Evolutionary conservation across 768 basidiomycete species (phyloP), one percentile per base, ranked within the genome.

Genomic region (Termitomyces sp.): DNA sequence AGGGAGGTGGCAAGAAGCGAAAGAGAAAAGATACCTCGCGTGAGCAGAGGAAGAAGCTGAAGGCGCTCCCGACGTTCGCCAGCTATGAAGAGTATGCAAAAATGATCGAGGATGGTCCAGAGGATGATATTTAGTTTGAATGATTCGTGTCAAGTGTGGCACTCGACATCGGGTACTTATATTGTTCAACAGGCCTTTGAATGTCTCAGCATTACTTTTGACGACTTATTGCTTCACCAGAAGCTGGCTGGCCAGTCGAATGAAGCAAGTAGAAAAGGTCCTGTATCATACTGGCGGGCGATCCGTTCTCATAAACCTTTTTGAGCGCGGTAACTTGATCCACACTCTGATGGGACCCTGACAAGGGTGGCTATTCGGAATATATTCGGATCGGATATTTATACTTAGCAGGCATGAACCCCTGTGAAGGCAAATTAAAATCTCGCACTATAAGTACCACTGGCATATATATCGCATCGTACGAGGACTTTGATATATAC

Each of bases 61-160:
- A 76, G 57, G 78, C 82, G 10, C 67, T 92, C 62, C 89, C 90
- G 5, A 92, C 87, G 36, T 94, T 94, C 67, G 92, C 91, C 11
- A 90, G 83, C 66, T 92, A 92, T 64, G 92, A 94, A 58, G 91
- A 92, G 57, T 94, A 92, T 63, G 87, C 86, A 46, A 85, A 76
- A 72, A 78, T 93, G 82, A 94, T 93, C 57, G 92, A 93, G 68
- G 86, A 88, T 56, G 84, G 75, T 10, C 80, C 83, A 13, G 87
- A 89, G 70, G 86, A 89, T 63, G 74, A 85, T 70, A 76, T 87
- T 16, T 66, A 66, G 52, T 38, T 41, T 53, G n/a, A 46, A 35
- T 11, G 30, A 54, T 44, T 22, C 16, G 20, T 20, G 14, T 30
- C 30, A 30, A 10, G 28, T 47, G 46, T 20, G 20, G 22, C 47